These are phyloP conservation scores for Saccharomyces hybrid DNA, from an alignment of 1,139 yeast species.

Conservation along the genomic window DNA sequence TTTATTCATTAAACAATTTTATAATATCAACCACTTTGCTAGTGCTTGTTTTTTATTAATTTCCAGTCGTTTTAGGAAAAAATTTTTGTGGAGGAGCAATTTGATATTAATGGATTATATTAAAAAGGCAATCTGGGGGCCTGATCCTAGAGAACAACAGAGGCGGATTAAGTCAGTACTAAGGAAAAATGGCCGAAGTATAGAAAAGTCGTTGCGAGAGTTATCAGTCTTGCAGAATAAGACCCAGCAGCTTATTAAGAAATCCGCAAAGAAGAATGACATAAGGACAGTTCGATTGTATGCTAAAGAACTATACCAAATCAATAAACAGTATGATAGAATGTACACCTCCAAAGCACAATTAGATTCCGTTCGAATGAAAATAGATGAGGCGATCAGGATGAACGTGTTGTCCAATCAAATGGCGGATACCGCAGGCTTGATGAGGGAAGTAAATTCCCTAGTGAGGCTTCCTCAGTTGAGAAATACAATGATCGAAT, in stretches of 20 bases:
- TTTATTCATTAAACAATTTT: too few species aligned
- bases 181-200: constrained; percentile 76
- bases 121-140: constrained; percentile 87
- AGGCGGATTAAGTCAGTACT: constrained; percentile 74
- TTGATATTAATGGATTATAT: constrained; percentile 50
- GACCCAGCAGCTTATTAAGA: constrained; percentile 67
- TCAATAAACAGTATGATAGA: constrained; percentile 67
- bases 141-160: constrained; percentile 92
- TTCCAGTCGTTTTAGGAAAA: too few species aligned
- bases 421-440: constrained; percentile 66
- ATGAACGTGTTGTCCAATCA: constrained; percentile 77
- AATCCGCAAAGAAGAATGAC: constrained; percentile 75
- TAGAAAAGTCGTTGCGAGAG: constrained; percentile 70
- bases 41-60: too few species aligned
- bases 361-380: constrained; percentile 76
- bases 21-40: too few species aligned
- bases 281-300: constrained; percentile 64
- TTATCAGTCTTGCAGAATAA: constrained; percentile 56
- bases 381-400: constrained; percentile 87
- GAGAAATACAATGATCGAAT: constrained; percentile 75
- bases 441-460: constrained; percentile 85
- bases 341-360: constrained; percentile 78
- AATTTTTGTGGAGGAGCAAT: not conserved
- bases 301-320: constrained; percentile 73
- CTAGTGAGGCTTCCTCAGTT: constrained; percentile 75